Base-by-base conservation (phyloP, 2,329 filamentous ascomycete genomes). In the Hypoxylon sp. region DNA sequence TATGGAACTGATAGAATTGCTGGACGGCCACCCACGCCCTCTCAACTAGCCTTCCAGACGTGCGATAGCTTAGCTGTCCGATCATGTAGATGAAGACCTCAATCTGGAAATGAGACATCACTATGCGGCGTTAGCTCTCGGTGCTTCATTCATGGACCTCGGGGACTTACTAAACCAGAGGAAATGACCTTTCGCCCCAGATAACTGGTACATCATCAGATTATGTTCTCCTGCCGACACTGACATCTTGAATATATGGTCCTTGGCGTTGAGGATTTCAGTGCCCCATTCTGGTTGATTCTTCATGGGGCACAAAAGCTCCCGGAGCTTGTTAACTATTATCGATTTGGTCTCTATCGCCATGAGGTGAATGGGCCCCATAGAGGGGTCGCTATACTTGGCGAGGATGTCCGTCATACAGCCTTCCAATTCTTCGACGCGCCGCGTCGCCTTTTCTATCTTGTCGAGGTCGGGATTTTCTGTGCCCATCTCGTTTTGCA, bases 41-140 rank as follows among this genome's bases (percentile, higher is more conserved):
- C 40, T 85, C 82, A 7, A 83, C 79, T 8, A 86, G 72, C 3
- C 68, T 70, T 7, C 84, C 83, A 1, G 74, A 74, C 0, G 75
- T 77, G 31, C 81, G 79, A 26, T 78, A 75, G 60, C 77, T 79
- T 10, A 87, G 77, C 66, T 85, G 81, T 3, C 81, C 81, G 0
- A 80, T 79, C 69, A 85, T 76, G 67, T 83, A 84, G 31, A 80
- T 73, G 58, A 86, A 82, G 20, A 85, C 73, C 52, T 84, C 83
- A 43, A 81, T 71, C 64, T 85, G 83, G 69, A 86, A 84, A 64
- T 84, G 79, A 20, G 65, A 65, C 58, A 68, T 68, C 60, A 71
- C 71, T 73, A 15, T 43, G 35, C n/a, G 23, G 15, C 11, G 17
- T 58, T 43, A 60, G 67, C 53, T 60, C n/a, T n/a, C n/a, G n/a